phyloP scores from a whole-genome alignment of 140 eudicot species.

The Senecio squalidus region DNA sequence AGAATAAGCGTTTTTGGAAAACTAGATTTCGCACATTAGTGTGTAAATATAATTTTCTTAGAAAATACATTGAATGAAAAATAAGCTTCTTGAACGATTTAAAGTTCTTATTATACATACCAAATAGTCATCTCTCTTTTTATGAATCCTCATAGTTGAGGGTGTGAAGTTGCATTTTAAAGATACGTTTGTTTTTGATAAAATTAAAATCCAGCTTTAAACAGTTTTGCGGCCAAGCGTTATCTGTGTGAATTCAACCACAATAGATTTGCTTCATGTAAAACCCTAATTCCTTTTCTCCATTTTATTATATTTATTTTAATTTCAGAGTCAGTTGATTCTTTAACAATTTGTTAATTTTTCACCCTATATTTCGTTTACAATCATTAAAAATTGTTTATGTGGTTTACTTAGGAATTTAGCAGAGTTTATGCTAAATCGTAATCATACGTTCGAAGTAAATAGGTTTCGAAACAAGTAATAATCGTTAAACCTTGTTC shows the following conservation, averaged over 20 bases:
- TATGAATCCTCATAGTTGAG: too few species aligned
- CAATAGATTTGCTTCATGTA: conserved; percentile 30
- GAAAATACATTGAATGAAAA: too few species aligned
- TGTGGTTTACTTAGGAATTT: too few species aligned
- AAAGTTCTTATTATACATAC: too few species aligned
- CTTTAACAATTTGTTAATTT: background rate
- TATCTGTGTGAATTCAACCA: conserved; percentile 20
- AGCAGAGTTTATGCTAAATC: too few species aligned
- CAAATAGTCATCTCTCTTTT: too few species aligned
- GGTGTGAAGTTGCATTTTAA: conserved; percentile 5
- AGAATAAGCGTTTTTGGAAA: too few species aligned
- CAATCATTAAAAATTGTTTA: background rate
- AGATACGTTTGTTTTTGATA: background rate
- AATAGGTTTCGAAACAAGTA: background rate
- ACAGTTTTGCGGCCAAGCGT: conserved; percentile 29
- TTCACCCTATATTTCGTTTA: background rate
- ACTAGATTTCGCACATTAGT: too few species aligned
- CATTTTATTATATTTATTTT: background rate
- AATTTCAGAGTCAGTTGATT: background rate
- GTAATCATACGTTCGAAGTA: too few species aligned
- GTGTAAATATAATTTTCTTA: too few species aligned
- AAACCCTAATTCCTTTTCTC: conserved; percentile 27
- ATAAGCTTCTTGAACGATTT: too few species aligned
- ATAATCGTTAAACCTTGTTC: background rate
- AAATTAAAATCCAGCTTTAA: conserved; percentile 2